Base-by-base conservation (phyloP, 345 rosid genomes). In the Gossypium rotundifolium region DNA sequence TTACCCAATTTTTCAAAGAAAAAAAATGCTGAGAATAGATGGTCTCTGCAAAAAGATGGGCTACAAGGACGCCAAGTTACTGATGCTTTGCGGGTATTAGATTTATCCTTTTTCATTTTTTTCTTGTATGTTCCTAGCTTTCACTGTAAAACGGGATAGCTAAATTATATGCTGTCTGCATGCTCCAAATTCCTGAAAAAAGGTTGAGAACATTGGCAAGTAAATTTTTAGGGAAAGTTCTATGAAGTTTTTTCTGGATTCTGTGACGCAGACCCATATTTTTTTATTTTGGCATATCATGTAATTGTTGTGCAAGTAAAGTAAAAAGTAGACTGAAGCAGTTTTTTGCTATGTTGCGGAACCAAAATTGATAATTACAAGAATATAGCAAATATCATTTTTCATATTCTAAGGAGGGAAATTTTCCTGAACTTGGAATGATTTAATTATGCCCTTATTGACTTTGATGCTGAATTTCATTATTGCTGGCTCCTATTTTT, bases 1-100 rank as follows among this genome's bases (percentile, higher is more conserved):
- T 83, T 93, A 48, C 98, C 98, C 0, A 86, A 84, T 79, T 95
- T 93, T 76, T 87, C 93, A 0, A 91, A 85, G 86, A 93, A 90
- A 90, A 93, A 90, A 71, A 87, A 66, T 44, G 85, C 96, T 1
- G 99, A 95, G 83, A 93, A 93, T 76, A 91, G 84, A 80, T 95
- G 99, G 99, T 78, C 87, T 54, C 88, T 91, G 38, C 93, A 84
- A 59, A 95, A 95, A 82, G 98, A 95, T 48, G 96, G 96, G 51
- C 84, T 92, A 5, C 97, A 88, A 77, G 99, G 99, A 58, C 96
- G 98, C 70, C 97, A 90, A 74, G 81, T 91, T 53, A 87, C 92
- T 12, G 96, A 91, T 75, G 64, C 86, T 0, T 82, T 93, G 87
- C 73, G 93, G 90, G 99, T 95, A 90, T 53, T 46, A 5, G 2